phyloP scores from a whole-genome alignment of 108 stramenopile species.

The Cyclotella cryptica region DNA sequence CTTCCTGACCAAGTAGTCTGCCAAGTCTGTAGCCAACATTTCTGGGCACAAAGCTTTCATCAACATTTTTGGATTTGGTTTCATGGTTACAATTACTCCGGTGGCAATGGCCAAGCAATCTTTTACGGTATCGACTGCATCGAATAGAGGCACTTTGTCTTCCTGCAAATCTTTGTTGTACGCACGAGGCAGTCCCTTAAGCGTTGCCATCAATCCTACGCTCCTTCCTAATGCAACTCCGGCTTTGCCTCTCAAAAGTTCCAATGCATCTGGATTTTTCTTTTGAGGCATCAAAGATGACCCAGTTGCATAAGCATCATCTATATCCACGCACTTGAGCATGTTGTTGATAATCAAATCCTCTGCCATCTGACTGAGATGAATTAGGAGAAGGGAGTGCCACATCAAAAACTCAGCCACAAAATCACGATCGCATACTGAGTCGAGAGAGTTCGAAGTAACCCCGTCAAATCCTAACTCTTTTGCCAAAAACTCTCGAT shows the following conservation, averaged over 20 bases:
- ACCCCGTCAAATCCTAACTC: slow-evolving; percentile 96
- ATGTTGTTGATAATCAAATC: slow-evolving; percentile 98
- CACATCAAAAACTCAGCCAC: slow-evolving; percentile 98
- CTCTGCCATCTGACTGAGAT: slow-evolving; percentile 97
- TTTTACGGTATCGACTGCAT: slow-evolving; percentile 92
- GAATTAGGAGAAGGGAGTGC: slow-evolving; percentile 90
- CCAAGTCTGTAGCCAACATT: slow-evolving; percentile 99
- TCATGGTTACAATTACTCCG: slow-evolving; percentile 96
- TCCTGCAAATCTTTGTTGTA: slow-evolving; percentile 99
- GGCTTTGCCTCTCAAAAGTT: slow-evolving; percentile 97
- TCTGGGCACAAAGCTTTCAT: slow-evolving; percentile 92
- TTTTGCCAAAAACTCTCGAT: slow-evolving; percentile 91
- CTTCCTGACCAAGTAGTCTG: slow-evolving; percentile 99
- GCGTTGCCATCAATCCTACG: slow-evolving; percentile 92
- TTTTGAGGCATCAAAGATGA: slow-evolving; percentile 99
- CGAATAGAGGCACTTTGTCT: slow-evolving; percentile 98
- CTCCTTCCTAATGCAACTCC: slow-evolving; percentile 93
- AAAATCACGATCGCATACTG: slow-evolving; percentile 99
- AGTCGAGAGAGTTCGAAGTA: slow-evolving; percentile 94
- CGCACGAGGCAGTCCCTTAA: slow-evolving; percentile 97
- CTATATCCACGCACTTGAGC: slow-evolving; percentile 90
- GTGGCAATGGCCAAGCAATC: slow-evolving; percentile 97
- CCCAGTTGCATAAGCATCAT: slow-evolving; percentile 98
- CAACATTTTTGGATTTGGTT: slow-evolving; percentile 89
- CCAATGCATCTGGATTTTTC: slow-evolving; percentile 99